Evolutionary conservation across 2,329 filamentous ascomycete genomes (phyloP).

Genomic region (Cladosporium colombiae): DNA sequence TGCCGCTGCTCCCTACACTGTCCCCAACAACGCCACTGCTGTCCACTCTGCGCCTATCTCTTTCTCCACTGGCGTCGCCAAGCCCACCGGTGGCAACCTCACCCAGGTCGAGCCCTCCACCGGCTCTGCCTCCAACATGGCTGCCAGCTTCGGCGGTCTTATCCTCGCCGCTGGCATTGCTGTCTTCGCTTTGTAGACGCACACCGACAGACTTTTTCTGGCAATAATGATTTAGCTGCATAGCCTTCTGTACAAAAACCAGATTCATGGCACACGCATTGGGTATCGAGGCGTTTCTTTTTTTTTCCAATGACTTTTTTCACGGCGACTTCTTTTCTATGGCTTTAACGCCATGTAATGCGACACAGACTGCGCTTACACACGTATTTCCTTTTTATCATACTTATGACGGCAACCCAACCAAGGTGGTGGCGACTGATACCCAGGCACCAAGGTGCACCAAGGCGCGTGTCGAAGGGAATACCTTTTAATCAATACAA

Average conservation of each 20-base stretch:
- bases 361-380: constrained; percentile 12
- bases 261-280: constrained; percentile 7
- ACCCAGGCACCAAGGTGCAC: not conserved
- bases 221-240: not conserved
- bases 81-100: constrained; percentile 32
- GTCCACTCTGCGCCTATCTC: constrained; percentile 37
- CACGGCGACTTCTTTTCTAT: constrained; percentile 1
- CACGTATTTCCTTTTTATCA: not conserved
- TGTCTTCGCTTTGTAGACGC: constrained; percentile 38
- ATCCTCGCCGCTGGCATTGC: constrained; percentile 43
- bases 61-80: constrained; percentile 25
- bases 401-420: constrained; percentile 1
- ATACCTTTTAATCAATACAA: not conserved
- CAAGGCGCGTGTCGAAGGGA: not conserved
- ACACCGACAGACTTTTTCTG: not conserved
- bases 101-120: constrained; percentile 25
- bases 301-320: not conserved
- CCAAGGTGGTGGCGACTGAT: not conserved
- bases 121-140: constrained; percentile 30
- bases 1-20: constrained; percentile 20
- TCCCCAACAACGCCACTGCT: constrained; percentile 28
- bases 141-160: constrained; percentile 43
- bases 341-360: constrained; percentile 5
- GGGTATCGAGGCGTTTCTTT: not conserved
- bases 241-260: constrained; percentile 6